Evolutionary conservation across 495 filamentous ascomycete genomes (phyloP), one percentile per base, ranked within the genome.

Genomic region (Talaromyces liani): DNA sequence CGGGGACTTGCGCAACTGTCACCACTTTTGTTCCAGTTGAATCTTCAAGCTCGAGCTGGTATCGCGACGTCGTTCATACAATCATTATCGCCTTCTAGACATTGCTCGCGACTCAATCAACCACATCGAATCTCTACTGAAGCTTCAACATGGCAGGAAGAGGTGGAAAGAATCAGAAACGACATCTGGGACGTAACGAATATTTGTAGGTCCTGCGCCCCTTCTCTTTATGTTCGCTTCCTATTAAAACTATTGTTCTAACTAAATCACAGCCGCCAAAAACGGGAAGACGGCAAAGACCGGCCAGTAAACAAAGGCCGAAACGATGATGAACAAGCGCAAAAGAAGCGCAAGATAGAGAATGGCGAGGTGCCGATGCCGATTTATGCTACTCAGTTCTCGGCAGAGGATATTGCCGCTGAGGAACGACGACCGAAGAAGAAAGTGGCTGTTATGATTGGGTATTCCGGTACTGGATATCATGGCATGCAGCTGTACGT

Each of bases 391-490:
- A 81, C 82, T 1, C 74, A 83, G 41, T 91, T 89, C 69, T 80
- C 85, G 12, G 75, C 84, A 65, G 91, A 92, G 64, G 92, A 96
- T 76, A 92, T 96, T 64, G 88, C 87, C 5, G 84, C 83, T 39
- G 93, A 98, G 73, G 86, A 87, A 68, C 84, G 93, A 57, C 87
- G 86, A 56, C 94, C 94, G 3, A 98, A 98, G 79, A 86, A 90
- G 70, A 98, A 98, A 76, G 94, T 95, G 27, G 95, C 94, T 20
- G 90, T 98, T 16, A 73, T 98, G 79, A 85, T 98, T 65, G 93
- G 95, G 6, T 98, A 98, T 71, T 91, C 91, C 24, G 94, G 94
- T 27, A 95, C 90, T n/a, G 95, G 95, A 14, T 98, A 98, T 76
- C 92, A 90, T 74, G 94, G 94, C 64, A 93, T 98, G 84, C 94